These are phyloP conservation scores for Primulina tabacum DNA, from an alignment of 257 asterid species.

Conservation along the genomic window DNA sequence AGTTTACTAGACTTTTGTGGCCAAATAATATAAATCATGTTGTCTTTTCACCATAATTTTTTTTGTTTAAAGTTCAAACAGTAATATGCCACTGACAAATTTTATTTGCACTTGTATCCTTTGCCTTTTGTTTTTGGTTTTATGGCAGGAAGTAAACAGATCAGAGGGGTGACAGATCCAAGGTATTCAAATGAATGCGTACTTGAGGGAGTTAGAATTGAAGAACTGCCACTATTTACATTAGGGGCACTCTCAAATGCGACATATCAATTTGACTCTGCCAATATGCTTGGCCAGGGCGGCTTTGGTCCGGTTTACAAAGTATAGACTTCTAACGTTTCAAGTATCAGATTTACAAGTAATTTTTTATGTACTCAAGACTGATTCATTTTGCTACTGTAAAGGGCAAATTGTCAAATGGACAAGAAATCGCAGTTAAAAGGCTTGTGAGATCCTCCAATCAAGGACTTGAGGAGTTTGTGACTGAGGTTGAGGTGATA, in stretches of 20 bases:
- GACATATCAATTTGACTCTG: conserved; percentile 28
- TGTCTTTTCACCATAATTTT: no score
- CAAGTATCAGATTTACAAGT: neutral
- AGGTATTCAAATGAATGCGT: neutral
- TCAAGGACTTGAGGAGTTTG: conserved; percentile 41
- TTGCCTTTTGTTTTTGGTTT: no score
- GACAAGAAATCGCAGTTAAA: conserved; percentile 48
- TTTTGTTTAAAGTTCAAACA: no score
- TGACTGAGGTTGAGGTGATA: conserved; percentile 44
- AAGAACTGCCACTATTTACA: conserved; percentile 37
- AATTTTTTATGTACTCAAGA: neutral
- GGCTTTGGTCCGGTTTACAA: conserved; percentile 45
- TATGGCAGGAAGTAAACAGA: conserved; percentile 16
- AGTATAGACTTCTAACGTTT: conserved; percentile 6
- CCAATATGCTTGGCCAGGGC: conserved; percentile 44
- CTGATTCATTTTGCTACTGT: neutral
- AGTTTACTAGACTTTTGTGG: no score
- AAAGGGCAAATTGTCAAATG: conserved; percentile 21
- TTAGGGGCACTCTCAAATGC: conserved; percentile 34
- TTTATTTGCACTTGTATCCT: no score
- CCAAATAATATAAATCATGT: no score
- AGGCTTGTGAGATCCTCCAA: conserved; percentile 38
- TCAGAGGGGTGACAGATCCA: neutral
- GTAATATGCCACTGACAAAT: no score
- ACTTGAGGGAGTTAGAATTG: conserved; percentile 25